Evolutionary conservation across 805 yeast species (phyloP).

Genomic region (Yamadazyma takamatsuzukensis): DNA sequence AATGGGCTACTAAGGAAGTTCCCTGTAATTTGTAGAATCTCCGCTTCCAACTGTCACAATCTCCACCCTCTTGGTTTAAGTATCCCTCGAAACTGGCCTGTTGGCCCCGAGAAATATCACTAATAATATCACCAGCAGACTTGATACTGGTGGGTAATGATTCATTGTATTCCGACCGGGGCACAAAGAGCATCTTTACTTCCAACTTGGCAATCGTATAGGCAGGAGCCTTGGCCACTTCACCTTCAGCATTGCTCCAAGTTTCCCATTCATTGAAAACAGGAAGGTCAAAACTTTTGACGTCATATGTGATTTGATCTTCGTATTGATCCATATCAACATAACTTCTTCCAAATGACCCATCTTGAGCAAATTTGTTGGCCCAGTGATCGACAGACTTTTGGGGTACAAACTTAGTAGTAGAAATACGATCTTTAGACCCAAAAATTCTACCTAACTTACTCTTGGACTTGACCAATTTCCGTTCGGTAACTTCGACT

Average conservation of each 20-base stretch:
- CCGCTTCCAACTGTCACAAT: constrained; percentile 67
- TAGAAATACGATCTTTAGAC: constrained; percentile 43
- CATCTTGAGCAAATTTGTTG: constrained; percentile 70
- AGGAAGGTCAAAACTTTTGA: constrained; percentile 51
- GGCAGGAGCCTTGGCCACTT: constrained; percentile 40
- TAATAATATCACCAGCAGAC: constrained; percentile 35
- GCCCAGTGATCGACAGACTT: constrained; percentile 60
- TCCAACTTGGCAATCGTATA: constrained; percentile 64
- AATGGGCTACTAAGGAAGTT: constrained; percentile 68
- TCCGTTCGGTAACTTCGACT: constrained; percentile 59
- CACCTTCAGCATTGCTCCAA: constrained; percentile 18
- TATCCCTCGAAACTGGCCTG: constrained; percentile 53
- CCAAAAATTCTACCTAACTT: constrained; percentile 48
- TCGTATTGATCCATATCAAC: constrained; percentile 60
- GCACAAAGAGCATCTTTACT: constrained; percentile 65
- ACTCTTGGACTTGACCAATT: constrained; percentile 42
- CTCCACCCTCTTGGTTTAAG: constrained; percentile 90
- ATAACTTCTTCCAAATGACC: constrained; percentile 82
- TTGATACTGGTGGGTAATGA: constrained; percentile 67
- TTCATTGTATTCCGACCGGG: constrained; percentile 58
- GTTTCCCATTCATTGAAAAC: constrained; percentile 82
- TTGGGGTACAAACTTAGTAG: constrained; percentile 50
- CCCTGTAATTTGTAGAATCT: constrained; percentile 75
- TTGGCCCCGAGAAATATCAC: constrained; percentile 26
- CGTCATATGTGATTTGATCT: constrained; percentile 49